Base-by-base conservation (phyloP, 2,329 filamentous ascomycete species). In the Neospermospora avenae region DNA sequence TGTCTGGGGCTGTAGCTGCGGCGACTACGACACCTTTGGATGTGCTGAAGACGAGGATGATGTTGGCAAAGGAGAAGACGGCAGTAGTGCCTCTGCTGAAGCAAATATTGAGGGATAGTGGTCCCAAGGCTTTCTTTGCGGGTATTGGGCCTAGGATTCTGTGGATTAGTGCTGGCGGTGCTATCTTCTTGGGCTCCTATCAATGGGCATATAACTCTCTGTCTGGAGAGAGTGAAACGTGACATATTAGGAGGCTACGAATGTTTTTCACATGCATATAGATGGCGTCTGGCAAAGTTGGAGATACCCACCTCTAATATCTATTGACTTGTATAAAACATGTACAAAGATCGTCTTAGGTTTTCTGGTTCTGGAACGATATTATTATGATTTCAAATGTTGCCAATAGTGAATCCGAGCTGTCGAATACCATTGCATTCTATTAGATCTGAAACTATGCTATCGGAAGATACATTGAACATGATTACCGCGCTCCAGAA, bases 41-140 rank as follows among this genome's bases (percentile, higher is more conserved):
- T 76, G 95, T 99, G 63, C 80, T 99, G 67, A 99, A 99, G 84
- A 99, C 95, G 65, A 81, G 95, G 65, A 88, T 98, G 76, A 99
- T 99, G 95, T 79, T 99, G 67, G 88, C 90, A 14, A 82, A 85
- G 70, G 84, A 87, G 78, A 84, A 79, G 68, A 84, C 83, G 73
- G 82, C 80, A 13, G 81, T 85, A 64, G 73, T 77, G 35, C 73
- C 75, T 4, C 80, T 96, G 62, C 78, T 93, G 64, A 78, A 77
- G 55, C 77, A 80, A 20, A 89, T 97, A 60, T 77, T 86, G 70
- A 77, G 75, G 52, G 81, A 87, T 58, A 82, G 85, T 63, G 89
- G 90, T 1, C 73, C 84, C 4, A 76, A 81, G 62, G 86, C 87
- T 0, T 91, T 93, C 74, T 91, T 93, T 69, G 84, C 86, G 1